Base-by-base conservation (phyloP, 768 basidiomycete species). In the Clavulina sp. region DNA sequence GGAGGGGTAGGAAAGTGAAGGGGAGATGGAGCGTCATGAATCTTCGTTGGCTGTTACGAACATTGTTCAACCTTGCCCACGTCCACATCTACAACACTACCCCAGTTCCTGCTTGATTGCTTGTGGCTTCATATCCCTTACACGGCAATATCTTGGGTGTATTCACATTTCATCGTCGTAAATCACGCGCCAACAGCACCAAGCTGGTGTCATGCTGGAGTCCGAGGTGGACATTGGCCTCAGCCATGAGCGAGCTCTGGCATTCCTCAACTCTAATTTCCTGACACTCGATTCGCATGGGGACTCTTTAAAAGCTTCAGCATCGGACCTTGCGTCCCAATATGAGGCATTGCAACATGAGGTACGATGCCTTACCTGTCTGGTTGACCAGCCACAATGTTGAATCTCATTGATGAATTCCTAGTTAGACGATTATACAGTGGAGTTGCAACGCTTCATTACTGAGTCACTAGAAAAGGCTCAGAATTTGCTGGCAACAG, bases 401-500 rank as follows among this genome's bases (percentile, higher is more conserved):
- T n/a, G n/a, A n/a, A n/a, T n/a, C n/a, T n/a, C n/a, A n/a, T n/a
- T n/a, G n/a, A n/a, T n/a, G n/a, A n/a, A n/a, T n/a, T n/a, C n/a
- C n/a, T n/a, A n/a, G 21, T 13, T 21, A 38, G 13, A 13, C 13
- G 36, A 13, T 38, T 21, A 13, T 38, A 21, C 21, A 21, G 13
- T 38, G 36, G 13, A 38, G 36, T 21, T 38, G 21, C 36, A 38
- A 21, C 13, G 21, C 13, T 38, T 21, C 21, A 38, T 21, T 13
- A 38, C 13, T 38, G 21, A 38, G 13, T 38, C 21, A 38, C 36
- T 13, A 38, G 36, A 38, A 38, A 38, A 13, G 21, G 36, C 21
- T 13, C 36, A 38, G 36, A 38, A 13, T 13, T 26, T 49, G 28
- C 66, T 84, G 32, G 68, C 72, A 49, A 72, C 76, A 5, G 83